Percentiles rank a stretch among this genome's conserved stretches.
Evolutionary conservation across 2,329 filamentous ascomycete species (phyloP).

Genomic region (Cercospora brassicicola): DNA sequence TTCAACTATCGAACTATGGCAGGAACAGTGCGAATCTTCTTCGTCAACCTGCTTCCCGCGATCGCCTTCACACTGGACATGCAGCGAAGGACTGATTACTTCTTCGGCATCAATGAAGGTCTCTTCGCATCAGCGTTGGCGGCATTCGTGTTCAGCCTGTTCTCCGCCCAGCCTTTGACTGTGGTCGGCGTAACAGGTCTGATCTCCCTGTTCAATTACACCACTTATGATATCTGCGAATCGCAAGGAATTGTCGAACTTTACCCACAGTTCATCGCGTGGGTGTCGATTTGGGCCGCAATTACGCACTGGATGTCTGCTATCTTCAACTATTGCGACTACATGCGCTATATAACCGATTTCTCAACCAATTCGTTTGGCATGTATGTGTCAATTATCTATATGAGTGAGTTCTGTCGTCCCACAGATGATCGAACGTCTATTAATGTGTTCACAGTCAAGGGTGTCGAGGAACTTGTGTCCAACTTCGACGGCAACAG

Average conservation of each 20-base stretch:
- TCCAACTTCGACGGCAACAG: conserved; percentile 50
- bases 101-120: conserved; percentile 58
- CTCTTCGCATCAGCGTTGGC: conserved; percentile 58
- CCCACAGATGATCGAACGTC: background rate
- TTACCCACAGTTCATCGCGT: conserved; percentile 57
- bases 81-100: conserved; percentile 55
- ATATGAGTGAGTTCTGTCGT: conserved; percentile 43
- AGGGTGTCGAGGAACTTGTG: conserved; percentile 58
- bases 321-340: conserved; percentile 56
- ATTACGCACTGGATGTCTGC: conserved; percentile 59
- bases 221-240: conserved; percentile 58
- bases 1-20: conserved; percentile 57
- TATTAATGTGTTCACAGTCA: conserved; percentile 44
- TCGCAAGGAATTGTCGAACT: conserved; percentile 50
- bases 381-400: conserved; percentile 59
- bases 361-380: conserved; percentile 57
- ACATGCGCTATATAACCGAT: conserved; percentile 60
- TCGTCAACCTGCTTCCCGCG: conserved; percentile 60
- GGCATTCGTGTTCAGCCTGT: conserved; percentile 55
- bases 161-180: conserved; percentile 56
- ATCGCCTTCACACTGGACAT: conserved; percentile 61
- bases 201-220: conserved; percentile 59
- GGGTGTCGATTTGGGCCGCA: conserved; percentile 59
- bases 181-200: conserved; percentile 60
- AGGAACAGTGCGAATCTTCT: conserved; percentile 59